These are phyloP conservation scores for Coprinopsis cinerea DNA, from an alignment of 768 basidiomycete genomes.

Conservation along the genomic window DNA sequence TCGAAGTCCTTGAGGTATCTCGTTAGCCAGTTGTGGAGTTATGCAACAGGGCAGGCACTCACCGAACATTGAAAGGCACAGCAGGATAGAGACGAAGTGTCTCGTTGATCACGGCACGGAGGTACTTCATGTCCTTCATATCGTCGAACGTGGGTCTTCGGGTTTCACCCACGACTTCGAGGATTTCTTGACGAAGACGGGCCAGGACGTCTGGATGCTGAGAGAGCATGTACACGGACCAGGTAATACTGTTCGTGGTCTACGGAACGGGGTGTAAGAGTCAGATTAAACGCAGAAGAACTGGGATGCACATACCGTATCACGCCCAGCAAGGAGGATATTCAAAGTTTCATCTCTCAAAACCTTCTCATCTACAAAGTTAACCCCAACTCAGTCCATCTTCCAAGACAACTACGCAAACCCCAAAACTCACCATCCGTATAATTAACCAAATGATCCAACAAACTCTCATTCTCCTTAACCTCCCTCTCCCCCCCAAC, in stretches of 20 bases:
- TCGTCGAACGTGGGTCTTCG: conserved; percentile 34
- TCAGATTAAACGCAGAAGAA: background rate
- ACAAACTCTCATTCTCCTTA: conserved; percentile 29
- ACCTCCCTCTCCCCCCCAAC: conserved; percentile 17
- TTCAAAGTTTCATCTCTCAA: conserved; percentile 38
- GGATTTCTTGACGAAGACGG: conserved; percentile 37
- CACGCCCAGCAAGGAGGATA: conserved; percentile 39
- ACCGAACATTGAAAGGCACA: conserved; percentile 13
- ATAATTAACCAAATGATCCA: conserved; percentile 38
- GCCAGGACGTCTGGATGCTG: conserved; percentile 36
- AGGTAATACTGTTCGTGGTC: conserved; percentile 41
- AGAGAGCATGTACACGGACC: conserved; percentile 39
- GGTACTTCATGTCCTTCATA: conserved; percentile 37
- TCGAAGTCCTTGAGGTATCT: conserved; percentile 8
- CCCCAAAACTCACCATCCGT: conserved; percentile 29
- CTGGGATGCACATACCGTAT: conserved; percentile 26
- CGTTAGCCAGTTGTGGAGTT: background rate
- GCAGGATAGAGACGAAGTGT: conserved; percentile 17
- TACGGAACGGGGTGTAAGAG: conserved; percentile 11
- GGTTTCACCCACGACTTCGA: conserved; percentile 28
- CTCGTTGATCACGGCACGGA: conserved; percentile 37
- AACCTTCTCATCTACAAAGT: conserved; percentile 20
- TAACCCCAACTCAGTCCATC: background rate
- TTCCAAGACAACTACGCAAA: background rate
- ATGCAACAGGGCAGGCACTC: background rate